Evolutionary conservation across 2,329 filamentous ascomycete species (phyloP).

Genomic region (Colletotrichum orbiculare): DNA sequence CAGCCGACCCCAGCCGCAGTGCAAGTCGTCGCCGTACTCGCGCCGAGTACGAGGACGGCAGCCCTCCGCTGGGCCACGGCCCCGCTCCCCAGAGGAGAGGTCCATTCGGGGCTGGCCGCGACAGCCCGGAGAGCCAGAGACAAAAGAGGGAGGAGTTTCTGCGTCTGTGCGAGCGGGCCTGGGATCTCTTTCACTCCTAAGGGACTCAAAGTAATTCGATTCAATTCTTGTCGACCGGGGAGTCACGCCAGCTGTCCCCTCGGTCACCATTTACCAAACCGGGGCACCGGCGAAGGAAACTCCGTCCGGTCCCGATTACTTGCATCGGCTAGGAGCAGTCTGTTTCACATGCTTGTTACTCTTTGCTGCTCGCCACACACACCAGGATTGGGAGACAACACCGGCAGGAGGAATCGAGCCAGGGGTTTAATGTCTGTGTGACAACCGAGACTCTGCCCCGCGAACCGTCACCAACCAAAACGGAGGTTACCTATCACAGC

Average conservation of each 20-base stretch:
- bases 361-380: constrained; percentile 14
- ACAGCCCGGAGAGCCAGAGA: constrained; percentile 83
- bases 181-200: constrained; percentile 97
- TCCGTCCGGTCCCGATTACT: constrained; percentile 21
- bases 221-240: constrained; percentile 13
- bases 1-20: constrained; percentile 64
- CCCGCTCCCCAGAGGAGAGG: constrained; percentile 71
- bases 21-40: constrained; percentile 79
- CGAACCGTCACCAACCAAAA: constrained; percentile 20
- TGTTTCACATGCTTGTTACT: constrained; percentile 22
- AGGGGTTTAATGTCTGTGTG: constrained; percentile 37
- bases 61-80: constrained; percentile 83
- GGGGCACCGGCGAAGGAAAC: constrained; percentile 4
- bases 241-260: constrained; percentile 3
- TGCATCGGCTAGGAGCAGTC: constrained; percentile 27
- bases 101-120: constrained; percentile 83
- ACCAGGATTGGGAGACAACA: constrained; percentile 17
- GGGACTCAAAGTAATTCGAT: constrained; percentile 19
- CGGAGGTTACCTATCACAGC: constrained; percentile 26
- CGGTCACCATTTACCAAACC: constrained; percentile 7
- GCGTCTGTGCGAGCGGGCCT: constrained; percentile 85
- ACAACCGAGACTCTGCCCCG: constrained; percentile 5
- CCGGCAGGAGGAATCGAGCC: constrained; percentile 8
- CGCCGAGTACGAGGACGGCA: constrained; percentile 93
- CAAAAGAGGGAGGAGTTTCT: constrained; percentile 96